These are phyloP conservation scores for Gigaspora rosea DNA, from an alignment of 192 early-diverging fungal species.

Conservation along the genomic window DNA sequence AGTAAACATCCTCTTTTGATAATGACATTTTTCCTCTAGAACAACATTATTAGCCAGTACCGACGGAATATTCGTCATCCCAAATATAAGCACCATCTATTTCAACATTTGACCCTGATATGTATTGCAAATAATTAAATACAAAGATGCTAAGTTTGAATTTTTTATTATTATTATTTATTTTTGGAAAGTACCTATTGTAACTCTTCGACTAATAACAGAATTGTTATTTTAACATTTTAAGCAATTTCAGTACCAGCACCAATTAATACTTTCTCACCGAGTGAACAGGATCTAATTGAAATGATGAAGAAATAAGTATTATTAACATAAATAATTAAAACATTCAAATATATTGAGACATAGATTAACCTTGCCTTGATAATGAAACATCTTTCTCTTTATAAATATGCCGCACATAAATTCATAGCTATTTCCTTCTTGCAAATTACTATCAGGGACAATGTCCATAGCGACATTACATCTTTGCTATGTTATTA, in stretches of 20 bases:
- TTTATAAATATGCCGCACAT: conserved; percentile 83
- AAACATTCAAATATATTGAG: background rate
- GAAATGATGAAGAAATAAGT: background rate
- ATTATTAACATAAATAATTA: background rate
- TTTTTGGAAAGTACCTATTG: conserved; percentile 52
- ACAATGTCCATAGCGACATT: conserved; percentile 87
- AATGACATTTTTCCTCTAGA: conserved; percentile 62
- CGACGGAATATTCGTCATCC: conserved; percentile 68
- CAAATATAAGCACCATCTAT: conserved; percentile 87
- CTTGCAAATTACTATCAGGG: conserved; percentile 82
- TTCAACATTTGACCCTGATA: conserved; percentile 64
- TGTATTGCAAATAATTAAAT: background rate
- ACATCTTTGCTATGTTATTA: conserved; percentile 70
- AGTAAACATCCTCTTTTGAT: conserved; percentile 79
- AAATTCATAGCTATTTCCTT: conserved; percentile 70
- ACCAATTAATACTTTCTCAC: conserved; percentile 88
- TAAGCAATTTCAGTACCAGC: conserved; percentile 73
- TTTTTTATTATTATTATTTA: background rate
- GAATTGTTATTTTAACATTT: conserved; percentile 75
- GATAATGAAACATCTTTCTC: conserved; percentile 72
- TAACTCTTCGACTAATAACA: conserved; percentile 78
- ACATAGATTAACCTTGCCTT: conserved; percentile 50
- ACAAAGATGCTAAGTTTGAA: background rate
- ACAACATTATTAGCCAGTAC: conserved; percentile 64
- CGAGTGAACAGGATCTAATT: conserved; percentile 60